phyloP scores from a whole-genome alignment of 2,329 filamentous ascomycete genomes.

The Karstenula rhodostoma region DNA sequence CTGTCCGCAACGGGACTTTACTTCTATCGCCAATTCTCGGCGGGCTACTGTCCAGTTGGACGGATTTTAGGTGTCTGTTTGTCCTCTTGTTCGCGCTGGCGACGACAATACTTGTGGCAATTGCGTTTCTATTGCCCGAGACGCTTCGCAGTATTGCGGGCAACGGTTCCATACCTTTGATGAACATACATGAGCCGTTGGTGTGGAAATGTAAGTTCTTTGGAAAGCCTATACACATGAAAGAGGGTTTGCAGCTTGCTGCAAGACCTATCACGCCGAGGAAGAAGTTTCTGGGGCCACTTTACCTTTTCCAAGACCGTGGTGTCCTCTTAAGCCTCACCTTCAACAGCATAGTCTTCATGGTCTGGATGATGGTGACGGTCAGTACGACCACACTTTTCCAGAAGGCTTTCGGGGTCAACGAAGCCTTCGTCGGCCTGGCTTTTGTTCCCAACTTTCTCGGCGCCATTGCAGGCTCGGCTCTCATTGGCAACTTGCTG shows the following conservation, averaged over 20 bases:
- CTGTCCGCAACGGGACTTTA: slow-evolving; percentile 48
- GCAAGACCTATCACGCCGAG: slow-evolving; percentile 37
- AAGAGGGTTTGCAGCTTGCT: slow-evolving; percentile 1
- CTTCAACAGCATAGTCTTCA: slow-evolving; percentile 56
- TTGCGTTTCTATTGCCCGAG: slow-evolving; percentile 52
- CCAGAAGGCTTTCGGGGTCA: slow-evolving; percentile 50
- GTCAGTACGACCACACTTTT: slow-evolving; percentile 55
- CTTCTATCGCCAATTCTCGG: slow-evolving; percentile 34
- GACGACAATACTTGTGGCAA: slow-evolving; percentile 41
- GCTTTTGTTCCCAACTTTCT: slow-evolving; percentile 53
- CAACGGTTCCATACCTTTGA: slow-evolving; percentile 43
- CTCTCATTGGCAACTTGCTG: slow-evolving; percentile 54
- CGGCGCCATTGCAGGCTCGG: slow-evolving; percentile 53
- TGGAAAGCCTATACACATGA: slow-evolving; percentile 12
- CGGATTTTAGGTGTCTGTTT: slow-evolving; percentile 54
- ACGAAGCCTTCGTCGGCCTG: slow-evolving; percentile 50
- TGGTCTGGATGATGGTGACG: slow-evolving; percentile 60
- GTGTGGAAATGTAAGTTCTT: slow-evolving; percentile 38
- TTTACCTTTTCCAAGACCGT: slow-evolving; percentile 55
- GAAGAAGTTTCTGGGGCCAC: slow-evolving; percentile 48
- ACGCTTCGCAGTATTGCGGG: slow-evolving; percentile 40
- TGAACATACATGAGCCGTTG: slow-evolving; percentile 52
- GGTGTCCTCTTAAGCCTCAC: slow-evolving; percentile 56
- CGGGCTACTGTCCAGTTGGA: slow-evolving; percentile 33
- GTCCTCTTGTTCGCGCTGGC: slow-evolving; percentile 62